Evolutionary conservation across 2,329 filamentous ascomycete genomes (phyloP), one percentile per base, ranked within the genome.

Genomic region (Cladosporium sp.): DNA sequence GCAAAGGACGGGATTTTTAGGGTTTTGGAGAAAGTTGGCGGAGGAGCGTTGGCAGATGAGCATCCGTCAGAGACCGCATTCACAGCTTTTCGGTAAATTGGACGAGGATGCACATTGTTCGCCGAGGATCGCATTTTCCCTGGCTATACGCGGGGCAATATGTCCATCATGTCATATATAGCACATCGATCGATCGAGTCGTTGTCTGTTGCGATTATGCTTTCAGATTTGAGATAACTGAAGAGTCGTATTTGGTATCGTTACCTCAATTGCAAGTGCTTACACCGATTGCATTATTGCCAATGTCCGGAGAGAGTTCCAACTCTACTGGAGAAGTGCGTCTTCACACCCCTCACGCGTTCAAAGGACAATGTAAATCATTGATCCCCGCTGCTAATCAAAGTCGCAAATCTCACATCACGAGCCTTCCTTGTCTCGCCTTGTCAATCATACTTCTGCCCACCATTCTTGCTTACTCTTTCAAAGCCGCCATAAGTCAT

Each of bases 81-180:
- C 25, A 6, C 25, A 25, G 25, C 25, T 36, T 36, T 36, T 25
- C 45, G 45, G 45, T 50, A 50, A 50, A 36, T 50, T 50, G 45
- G 45, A 36, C 15, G 15, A 17, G 17, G 11, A 50, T 36, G 17
- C 15, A 19, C 30, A 50, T 50, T 25, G 25, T 25, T 14, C 45
- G 28, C 45, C 45, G 45, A 50, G 45, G 45, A 50, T 50, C 45
- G 45, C 45, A 50, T 50, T 50, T 50, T 50, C 45, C 11, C 20
- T 28, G 11, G 20, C 20, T 19, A 15, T 30, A 15, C 22, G 42
- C 42, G 42, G 42, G 42, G 42, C 42, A 14, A 25, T 45, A 19
- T 45, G 15, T 45, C n/a, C 11, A 19, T 19, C 14, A 28, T 28
- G 42, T 3, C 14, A 45, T 25, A n/a, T 45, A 30, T 25, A 25